Percentiles rank a stretch among this genome's conserved stretches.
phyloP scores from a whole-genome alignment of 2,329 filamentous ascomycete species.

The Magnaporthiopsis rhizophila region DNA sequence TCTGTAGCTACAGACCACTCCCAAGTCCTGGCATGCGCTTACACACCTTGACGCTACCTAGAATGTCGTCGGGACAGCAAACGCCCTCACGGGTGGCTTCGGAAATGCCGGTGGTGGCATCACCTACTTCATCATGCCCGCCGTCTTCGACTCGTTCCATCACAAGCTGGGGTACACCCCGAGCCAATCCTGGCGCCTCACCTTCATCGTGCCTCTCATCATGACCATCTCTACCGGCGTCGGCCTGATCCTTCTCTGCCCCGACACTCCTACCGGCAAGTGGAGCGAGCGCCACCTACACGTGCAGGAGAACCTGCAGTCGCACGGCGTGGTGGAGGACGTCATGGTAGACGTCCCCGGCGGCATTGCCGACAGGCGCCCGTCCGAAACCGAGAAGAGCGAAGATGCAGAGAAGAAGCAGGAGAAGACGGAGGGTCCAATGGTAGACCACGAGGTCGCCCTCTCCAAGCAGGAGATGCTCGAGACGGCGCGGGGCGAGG shows the following conservation, averaged over 20 bases:
- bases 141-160: conserved; percentile 73
- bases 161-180: conserved; percentile 47
- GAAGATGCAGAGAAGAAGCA: conserved; percentile 25
- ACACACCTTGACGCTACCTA: no score
- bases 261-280: conserved; percentile 74
- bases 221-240: conserved; percentile 60
- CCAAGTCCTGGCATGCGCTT: no score
- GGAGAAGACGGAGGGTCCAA: conserved; percentile 20
- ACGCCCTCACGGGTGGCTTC: conserved; percentile 75
- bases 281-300: conserved; percentile 66
- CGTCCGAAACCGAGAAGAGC: conserved; percentile 29
- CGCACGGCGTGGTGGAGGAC: conserved; percentile 28
- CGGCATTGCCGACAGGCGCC: conserved; percentile 34
- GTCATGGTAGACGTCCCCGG: conserved; percentile 44
- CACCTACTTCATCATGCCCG: conserved; percentile 91
- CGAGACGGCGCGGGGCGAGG: conserved; percentile 44
- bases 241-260: conserved; percentile 64
- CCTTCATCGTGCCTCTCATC: conserved; percentile 77
- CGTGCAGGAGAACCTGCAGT: conserved; percentile 43
- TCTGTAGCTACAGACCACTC: no score
- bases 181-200: conserved; percentile 72
- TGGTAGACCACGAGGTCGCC: conserved; percentile 35
- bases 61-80: conserved; percentile 82
- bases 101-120: conserved; percentile 86
- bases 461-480: conserved; percentile 44